phyloP scores from a whole-genome alignment of 495 filamentous ascomycete species.

The Penicillium robsamsonii region DNA sequence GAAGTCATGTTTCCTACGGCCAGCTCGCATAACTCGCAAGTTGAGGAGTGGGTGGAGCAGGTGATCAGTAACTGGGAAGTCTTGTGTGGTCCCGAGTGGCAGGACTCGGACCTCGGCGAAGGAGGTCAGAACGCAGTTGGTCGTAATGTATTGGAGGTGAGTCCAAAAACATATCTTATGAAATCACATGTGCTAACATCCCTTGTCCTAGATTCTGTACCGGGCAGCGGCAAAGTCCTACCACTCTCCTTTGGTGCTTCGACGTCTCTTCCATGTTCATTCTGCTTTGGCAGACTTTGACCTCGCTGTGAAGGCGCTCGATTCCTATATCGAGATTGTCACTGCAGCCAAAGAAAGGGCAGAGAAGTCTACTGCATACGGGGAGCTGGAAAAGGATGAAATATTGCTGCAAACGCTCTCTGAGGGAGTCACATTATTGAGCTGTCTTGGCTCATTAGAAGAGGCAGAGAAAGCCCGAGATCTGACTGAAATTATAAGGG shows the following conservation, averaged over 20 bases:
- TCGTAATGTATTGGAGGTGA: slow-evolving; percentile 67
- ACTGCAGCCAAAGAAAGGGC: slow-evolving; percentile 75
- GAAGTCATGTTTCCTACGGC: slow-evolving; percentile 83
- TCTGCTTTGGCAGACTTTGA: slow-evolving; percentile 81
- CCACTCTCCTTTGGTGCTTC: slow-evolving; percentile 82
- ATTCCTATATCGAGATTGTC: slow-evolving; percentile 86
- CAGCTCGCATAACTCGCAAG: slow-evolving; percentile 64
- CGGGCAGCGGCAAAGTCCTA: slow-evolving; percentile 87
- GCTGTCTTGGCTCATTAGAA: slow-evolving; percentile 69
- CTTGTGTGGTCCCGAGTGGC: slow-evolving; percentile 71
- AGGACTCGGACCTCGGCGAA: slow-evolving; percentile 70
- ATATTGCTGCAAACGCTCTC: slow-evolving; percentile 71
- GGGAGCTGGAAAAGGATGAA: slow-evolving; percentile 73
- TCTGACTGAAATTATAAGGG: slow-evolving; percentile 62
- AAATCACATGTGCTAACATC: slow-evolving; percentile 2
- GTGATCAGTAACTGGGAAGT: slow-evolving; percentile 84
- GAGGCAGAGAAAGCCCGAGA: slow-evolving; percentile 75
- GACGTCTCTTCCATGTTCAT: slow-evolving; percentile 87
- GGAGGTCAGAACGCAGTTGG: slow-evolving; percentile 72
- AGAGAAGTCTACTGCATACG: slow-evolving; percentile 74
- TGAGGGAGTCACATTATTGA: slow-evolving; percentile 76
- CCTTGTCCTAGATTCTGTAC: slow-evolving; percentile 63
- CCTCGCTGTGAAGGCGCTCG: slow-evolving; percentile 79
- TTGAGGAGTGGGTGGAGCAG: slow-evolving; percentile 77
- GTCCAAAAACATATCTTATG: slow-evolving; percentile 22